phyloP scores from a whole-genome alignment of 2,329 filamentous ascomycete genomes.

The Colletotrichum siamense region DNA sequence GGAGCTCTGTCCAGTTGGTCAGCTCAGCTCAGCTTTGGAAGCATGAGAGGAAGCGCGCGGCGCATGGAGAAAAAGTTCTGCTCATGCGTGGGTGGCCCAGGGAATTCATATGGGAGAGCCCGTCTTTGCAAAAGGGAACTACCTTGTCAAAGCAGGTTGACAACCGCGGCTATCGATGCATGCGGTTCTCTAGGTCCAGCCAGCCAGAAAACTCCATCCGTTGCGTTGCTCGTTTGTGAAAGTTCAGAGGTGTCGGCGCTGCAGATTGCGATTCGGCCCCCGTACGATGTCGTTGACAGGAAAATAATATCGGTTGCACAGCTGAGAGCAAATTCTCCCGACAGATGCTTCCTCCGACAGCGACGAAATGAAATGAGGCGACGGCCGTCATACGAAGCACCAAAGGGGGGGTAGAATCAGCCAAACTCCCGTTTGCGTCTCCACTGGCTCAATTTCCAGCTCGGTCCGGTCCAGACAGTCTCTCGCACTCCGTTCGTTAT shows the following conservation, averaged over 20 bases:
- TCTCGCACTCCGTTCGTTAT: background rate
- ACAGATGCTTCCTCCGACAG: background rate
- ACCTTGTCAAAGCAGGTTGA: constrained; percentile 19
- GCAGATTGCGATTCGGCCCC: background rate
- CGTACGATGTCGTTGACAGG: background rate
- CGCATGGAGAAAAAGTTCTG: background rate
- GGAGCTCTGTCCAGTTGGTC: constrained; percentile 3
- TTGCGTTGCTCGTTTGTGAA: background rate
- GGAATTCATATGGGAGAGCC: background rate
- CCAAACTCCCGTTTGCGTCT: constrained; percentile 17
- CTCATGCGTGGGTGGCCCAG: background rate
- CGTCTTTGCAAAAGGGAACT: constrained; percentile 7
- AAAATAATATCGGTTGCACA: constrained; percentile 6
- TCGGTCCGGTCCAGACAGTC: constrained; percentile 7
- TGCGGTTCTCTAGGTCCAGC: constrained; percentile 7
- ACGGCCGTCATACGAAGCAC: constrained; percentile 6
- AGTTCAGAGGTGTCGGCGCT: background rate
- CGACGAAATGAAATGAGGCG: constrained; percentile 2
- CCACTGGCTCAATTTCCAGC: constrained; percentile 6
- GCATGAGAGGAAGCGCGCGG: background rate
- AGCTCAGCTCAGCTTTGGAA: constrained; percentile 4
- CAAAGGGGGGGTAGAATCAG: background rate
- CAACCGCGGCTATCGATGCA: constrained; percentile 19
- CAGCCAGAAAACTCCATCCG: constrained; percentile 13
- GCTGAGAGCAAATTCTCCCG: constrained; percentile 1